Evolutionary conservation across 1,139 yeast genomes (phyloP).

Genomic region (Debaryomycetaceae sp.): DNA sequence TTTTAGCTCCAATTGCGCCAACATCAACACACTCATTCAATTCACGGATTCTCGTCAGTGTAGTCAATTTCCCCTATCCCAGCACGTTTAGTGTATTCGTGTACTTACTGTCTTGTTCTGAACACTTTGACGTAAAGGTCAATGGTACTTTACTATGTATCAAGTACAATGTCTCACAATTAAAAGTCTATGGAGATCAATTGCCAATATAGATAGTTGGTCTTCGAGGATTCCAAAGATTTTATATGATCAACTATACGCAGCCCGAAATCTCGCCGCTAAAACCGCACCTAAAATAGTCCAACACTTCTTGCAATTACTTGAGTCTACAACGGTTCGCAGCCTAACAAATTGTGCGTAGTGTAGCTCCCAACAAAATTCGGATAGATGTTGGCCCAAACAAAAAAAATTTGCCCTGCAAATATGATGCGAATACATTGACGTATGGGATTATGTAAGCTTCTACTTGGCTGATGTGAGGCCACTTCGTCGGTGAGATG

Average conservation of each 20-base stretch:
- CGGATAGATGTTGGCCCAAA: conserved; percentile 6
- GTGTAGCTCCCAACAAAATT: conserved; percentile 6
- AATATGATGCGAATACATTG: conserved; percentile 4
- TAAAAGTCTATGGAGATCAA: neutral
- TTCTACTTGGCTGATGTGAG: neutral
- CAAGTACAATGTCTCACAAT: neutral
- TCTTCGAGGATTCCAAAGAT: neutral
- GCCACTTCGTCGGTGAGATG: neutral
- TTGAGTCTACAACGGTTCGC: conserved; percentile 1
- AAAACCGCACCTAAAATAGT: neutral
- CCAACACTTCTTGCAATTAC: neutral
- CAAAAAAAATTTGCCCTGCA: conserved; percentile 2
- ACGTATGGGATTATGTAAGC: conserved; percentile 4
- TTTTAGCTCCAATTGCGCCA: neutral
- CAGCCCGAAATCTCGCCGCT: neutral
- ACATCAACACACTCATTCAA: no score
- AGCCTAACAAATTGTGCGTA: conserved; percentile 1
- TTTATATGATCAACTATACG: neutral
- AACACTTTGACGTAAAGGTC: neutral
- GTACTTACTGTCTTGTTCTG: neutral
- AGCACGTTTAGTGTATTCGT: neutral
- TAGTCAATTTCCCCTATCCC: neutral
- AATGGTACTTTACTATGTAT: neutral
- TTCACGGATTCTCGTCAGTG: no score
- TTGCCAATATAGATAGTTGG: neutral